Base-by-base conservation (phyloP, 208 protist genomes). In the Zelonia costaricensis region DNA sequence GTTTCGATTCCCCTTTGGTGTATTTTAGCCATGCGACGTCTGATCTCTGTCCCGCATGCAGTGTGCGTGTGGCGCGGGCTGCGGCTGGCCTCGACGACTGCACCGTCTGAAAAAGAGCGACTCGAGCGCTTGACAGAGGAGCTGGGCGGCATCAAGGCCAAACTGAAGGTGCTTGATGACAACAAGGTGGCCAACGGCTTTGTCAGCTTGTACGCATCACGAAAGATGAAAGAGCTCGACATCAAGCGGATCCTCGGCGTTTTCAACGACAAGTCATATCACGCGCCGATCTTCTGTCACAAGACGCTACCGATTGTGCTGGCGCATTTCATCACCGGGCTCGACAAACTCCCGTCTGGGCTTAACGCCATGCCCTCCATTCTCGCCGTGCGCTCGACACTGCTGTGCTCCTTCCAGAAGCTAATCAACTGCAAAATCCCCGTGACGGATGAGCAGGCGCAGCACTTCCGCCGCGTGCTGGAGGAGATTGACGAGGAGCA, bases 301-400 rank as follows among this genome's bases (percentile, higher is more conserved):
- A 60, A 82, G 36, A 79, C 91, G 49, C 78, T 97, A 9, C 93
- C 93, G 7, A 76, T 94, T 27, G 69, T 93, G 13, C 65, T 96
- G 35, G 76, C 88, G 12, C 73, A 87, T 30, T 76, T 86, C 10
- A 87, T 95, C 23, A 69, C 27, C 2, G 70, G 61, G 28, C 75
- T 96, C n/a, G 78, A 92, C 64, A 67, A 52, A 18, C 77, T 97
- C 30, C 93, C 93, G 1, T 78, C 80, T 28, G 93, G 93, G 10
- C 71, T 97, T 13, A 88, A 89, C 62, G 76, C 84, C 0, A 97
- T 97, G 93, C 70, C 69, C 16, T 85, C 86, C 9, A 85, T 92
- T 31, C 62, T 80, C 13, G 54, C 62, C 5, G 91, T 96, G 12
- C 78, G 83, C 30, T 70, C 81, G n/a, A 93, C 79, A 2, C 79